Evolutionary conservation across 805 yeast genomes (phyloP).

Genomic region (Kluyveromyces dobzhanskii): DNA sequence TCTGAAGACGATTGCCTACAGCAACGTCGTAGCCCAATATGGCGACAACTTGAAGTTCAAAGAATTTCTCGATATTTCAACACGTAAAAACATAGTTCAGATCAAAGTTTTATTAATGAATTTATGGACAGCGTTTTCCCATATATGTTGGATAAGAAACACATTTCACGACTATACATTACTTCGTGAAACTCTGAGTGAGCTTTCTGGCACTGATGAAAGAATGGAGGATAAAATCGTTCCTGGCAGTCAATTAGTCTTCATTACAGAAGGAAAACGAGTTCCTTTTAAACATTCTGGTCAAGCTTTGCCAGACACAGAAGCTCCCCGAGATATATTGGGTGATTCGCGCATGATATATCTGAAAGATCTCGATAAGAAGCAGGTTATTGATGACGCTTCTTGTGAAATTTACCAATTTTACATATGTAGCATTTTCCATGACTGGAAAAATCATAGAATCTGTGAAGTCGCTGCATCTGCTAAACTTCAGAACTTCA

Average conservation of each 20-base stretch:
- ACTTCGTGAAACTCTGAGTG: not conserved
- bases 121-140: not conserved
- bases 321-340: too few species aligned
- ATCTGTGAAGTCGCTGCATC: not conserved
- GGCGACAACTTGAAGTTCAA: not conserved
- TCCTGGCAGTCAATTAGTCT: not conserved
- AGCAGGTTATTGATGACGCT: not conserved
- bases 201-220: not conserved
- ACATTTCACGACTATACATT: not conserved
- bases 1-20: not conserved
- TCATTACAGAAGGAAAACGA: too few species aligned
- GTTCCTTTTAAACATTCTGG: too few species aligned
- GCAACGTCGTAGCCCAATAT: not conserved
- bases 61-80: not conserved
- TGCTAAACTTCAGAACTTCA: not conserved
- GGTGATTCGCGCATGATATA: not conserved
- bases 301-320: too few species aligned
- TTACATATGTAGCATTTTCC: not conserved
- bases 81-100: not conserved
- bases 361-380: not conserved
- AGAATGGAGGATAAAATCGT: not conserved
- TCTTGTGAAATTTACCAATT: not conserved
- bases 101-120: not conserved
- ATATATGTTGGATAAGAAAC: not conserved
- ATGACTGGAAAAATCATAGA: not conserved